Base-by-base conservation (phyloP, 176 grass and related monocot species). In the Elymus sibiricus region DNA sequence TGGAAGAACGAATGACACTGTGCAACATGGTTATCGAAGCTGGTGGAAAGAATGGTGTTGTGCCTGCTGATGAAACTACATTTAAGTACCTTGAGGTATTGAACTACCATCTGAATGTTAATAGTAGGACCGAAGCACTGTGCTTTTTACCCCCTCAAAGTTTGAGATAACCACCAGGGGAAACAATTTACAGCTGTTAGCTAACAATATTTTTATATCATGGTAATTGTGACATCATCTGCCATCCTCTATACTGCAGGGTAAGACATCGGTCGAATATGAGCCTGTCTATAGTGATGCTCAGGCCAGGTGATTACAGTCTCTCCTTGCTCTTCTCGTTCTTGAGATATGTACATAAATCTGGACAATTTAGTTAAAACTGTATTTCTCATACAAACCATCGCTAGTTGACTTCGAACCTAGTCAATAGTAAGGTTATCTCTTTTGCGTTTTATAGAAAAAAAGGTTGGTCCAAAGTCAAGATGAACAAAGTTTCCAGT, bases 11-110 rank as follows among this genome's bases (percentile, higher is more conserved):
- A 77, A 98, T 98, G 95, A 98, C 95, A 70, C 74, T 95, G 29
- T 95, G 95, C 81, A 95, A 98, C 65, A 95, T 98, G 95, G 93
- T 95, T 82, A 68, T 98, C 86, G 93, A 98, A 89, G 95, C 95
- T 68, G 95, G 93, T 35, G 93, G 95, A 16, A 98, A 95, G 84
- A 98, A 98, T 62, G 95, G 91, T 68, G 88, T 98, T 43, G 86
- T 98, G 21, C 90, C 95, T 87, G 83, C 91, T 76, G 93, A 98
- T 80, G 83, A 83, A 72, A 95, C 90, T 89, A 98, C 95, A 90
- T 94, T 98, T 58, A 95, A 98, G 64, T 95, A 94, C 83, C 95
- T 98, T 44, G 90, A 95, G 95, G 93, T 94, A 90, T 72, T 35
- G 34, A 86, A 82, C 19, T 88, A 60, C 11, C 21, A 10, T 81